Evolutionary conservation across 139 green algal species (phyloP), one percentile per base, ranked within the genome.

Genomic region (Edaphochlamys debaryana): DNA sequence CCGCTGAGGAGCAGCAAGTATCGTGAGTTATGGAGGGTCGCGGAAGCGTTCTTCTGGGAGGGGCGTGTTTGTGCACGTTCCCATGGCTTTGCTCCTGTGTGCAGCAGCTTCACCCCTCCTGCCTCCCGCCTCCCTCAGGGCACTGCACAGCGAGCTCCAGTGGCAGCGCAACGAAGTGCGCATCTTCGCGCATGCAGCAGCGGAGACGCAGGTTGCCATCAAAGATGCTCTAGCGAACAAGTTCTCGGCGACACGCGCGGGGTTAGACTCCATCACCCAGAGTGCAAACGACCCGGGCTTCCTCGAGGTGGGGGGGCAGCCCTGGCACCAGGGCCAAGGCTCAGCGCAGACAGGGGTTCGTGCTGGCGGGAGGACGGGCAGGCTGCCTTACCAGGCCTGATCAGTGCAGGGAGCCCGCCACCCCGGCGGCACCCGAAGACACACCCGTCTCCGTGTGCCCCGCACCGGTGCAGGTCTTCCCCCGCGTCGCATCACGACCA

Each of bases 391-490:
- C n/a, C n/a, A n/a, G n/a, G n/a, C n/a, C n/a, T n/a, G n/a, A n/a
- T n/a, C n/a, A n/a, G n/a, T n/a, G n/a, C n/a, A n/a, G n/a, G n/a
- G n/a, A n/a, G n/a, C n/a, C n/a, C n/a, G n/a, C n/a, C n/a, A n/a
- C n/a, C n/a, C n/a, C n/a, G n/a, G n/a, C n/a, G n/a, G n/a, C n/a
- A n/a, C n/a, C n/a, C n/a, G n/a, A n/a, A n/a, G n/a, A n/a, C n/a
- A n/a, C n/a, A n/a, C n/a, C n/a, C n/a, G n/a, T n/a, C n/a, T n/a
- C n/a, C n/a, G n/a, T n/a, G n/a, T n/a, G n/a, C n/a, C n/a, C n/a
- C n/a, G n/a, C n/a, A n/a, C n/a, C n/a, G n/a, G n/a, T 27, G 36
- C 86, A 90, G 86, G 86, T 90, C 7, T 90, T 90, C 32, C 86
- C 86, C 19, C 67, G 74, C 3, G 86, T 90, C 7, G 66, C 80